These are phyloP conservation scores for Eucalyptus regnans DNA, from an alignment of 345 rosid genomes.

Conservation along the genomic window DNA sequence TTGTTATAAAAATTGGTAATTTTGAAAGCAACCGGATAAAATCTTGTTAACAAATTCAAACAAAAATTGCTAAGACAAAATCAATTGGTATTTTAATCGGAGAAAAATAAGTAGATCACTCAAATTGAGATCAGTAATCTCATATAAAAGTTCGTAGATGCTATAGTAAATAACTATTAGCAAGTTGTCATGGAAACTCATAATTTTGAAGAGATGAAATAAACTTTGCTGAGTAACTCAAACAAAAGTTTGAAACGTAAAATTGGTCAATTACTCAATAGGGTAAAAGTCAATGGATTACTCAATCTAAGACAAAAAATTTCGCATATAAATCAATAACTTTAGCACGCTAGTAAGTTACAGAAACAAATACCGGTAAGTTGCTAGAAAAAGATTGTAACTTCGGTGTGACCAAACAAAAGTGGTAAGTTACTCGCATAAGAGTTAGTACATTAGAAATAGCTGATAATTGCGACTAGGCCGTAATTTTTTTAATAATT, in stretches of 20 bases:
- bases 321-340: neutral
- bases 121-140: neutral
- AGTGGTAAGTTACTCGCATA: neutral
- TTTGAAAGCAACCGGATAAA: neutral
- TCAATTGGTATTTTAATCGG: rapidly evolving
- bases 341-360: neutral
- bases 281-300: neutral
- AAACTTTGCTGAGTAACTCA: neutral
- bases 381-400: neutral
- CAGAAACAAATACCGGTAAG: rapidly evolving
- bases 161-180: neutral
- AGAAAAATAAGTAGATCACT: neutral
- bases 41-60: too few species aligned
- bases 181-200: neutral
- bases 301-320: neutral
- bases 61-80: neutral
- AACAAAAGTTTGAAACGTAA: rapidly evolving
- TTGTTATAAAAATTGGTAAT: neutral
- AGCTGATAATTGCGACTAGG: rapidly evolving
- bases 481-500: too few species aligned
- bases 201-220: neutral
- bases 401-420: rapidly evolving
- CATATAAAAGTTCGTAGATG: neutral
- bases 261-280: neutral
- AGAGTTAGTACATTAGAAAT: neutral